Conservation (phyloP, 257 asterid species). For the Paraleonurus japonicus region DNA sequence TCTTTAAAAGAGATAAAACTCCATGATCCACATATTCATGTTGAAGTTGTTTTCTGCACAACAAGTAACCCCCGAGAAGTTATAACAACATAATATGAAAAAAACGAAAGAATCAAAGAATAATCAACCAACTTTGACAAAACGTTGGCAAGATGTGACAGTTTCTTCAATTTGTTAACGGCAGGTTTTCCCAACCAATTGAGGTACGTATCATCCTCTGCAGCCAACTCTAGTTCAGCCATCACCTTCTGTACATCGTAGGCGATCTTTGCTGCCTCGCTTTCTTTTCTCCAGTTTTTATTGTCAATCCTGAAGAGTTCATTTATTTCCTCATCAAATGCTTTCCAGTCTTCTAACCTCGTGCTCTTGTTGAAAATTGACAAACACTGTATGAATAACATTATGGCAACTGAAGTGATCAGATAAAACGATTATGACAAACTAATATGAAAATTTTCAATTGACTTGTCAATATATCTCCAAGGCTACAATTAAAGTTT, state of each 20-base stretch:
- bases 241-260: slow-evolving; percentile 72
- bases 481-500: too few relatives aligned
- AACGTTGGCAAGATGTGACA: slow-evolving; percentile 77
- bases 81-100: too few relatives aligned
- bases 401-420: slow-evolving; percentile 15
- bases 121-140: slow-evolving; percentile 70
- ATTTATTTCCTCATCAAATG: slow-evolving; percentile 67
- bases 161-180: slow-evolving; percentile 4
- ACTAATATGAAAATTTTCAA: neutral
- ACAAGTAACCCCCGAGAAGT: too few relatives aligned
- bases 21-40: too few relatives aligned
- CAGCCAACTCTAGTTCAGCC: too few relatives aligned
- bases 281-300: slow-evolving; percentile 78
- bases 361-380: slow-evolving; percentile 94
- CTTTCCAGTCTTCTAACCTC: slow-evolving; percentile 93
- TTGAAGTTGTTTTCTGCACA: too few relatives aligned
- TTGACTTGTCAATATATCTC: neutral
- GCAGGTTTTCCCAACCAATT: slow-evolving; percentile 32
- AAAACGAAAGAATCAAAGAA: too few relatives aligned
- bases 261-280: slow-evolving; percentile 82
- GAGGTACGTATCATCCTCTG: slow-evolving; percentile 82
- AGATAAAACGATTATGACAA: slow-evolving; percentile 9
- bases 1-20: too few relatives aligned
- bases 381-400: slow-evolving; percentile 63
- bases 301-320: slow-evolving; percentile 67